Percentiles rank a stretch among this genome's conserved stretches.
These are phyloP conservation scores for Artemisia argyi DNA, from an alignment of 129 eudicot species.

Conservation along the genomic window DNA sequence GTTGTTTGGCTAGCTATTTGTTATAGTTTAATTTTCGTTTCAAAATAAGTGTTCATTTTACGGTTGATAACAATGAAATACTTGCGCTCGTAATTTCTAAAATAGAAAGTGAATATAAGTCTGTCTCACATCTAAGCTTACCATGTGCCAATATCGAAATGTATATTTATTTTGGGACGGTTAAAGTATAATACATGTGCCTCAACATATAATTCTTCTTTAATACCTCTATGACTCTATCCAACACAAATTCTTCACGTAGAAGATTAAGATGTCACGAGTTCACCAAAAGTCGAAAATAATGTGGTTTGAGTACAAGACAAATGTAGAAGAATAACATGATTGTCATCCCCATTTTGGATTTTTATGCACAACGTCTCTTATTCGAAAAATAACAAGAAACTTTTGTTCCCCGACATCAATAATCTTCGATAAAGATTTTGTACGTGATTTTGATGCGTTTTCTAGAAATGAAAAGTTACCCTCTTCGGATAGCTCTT, in stretches of 20 bases:
- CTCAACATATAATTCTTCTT: constrained; percentile 10
- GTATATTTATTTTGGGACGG: too few relatives aligned
- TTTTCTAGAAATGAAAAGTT: background rate
- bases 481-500: background rate
- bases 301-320: background rate
- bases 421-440: background rate
- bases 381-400: background rate
- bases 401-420: background rate
- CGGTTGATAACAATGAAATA: too few relatives aligned
- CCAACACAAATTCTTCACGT: constrained; percentile 15
- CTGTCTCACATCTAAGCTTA: too few relatives aligned
- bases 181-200: background rate
- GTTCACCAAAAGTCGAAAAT: background rate
- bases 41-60: too few relatives aligned
- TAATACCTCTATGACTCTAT: background rate
- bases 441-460: background rate
- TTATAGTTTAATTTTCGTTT: background rate
- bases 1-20: constrained; percentile 4
- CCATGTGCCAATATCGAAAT: too few relatives aligned
- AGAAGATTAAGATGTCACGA: background rate
- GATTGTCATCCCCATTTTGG: background rate
- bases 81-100: too few relatives aligned
- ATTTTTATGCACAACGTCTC: background rate
- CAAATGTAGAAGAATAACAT: background rate
- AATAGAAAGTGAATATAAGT: too few relatives aligned